Evolutionary conservation across 257 asterid species (phyloP), one percentile per base, ranked within the genome.

Genomic region (Paraleonurus japonicus): DNA sequence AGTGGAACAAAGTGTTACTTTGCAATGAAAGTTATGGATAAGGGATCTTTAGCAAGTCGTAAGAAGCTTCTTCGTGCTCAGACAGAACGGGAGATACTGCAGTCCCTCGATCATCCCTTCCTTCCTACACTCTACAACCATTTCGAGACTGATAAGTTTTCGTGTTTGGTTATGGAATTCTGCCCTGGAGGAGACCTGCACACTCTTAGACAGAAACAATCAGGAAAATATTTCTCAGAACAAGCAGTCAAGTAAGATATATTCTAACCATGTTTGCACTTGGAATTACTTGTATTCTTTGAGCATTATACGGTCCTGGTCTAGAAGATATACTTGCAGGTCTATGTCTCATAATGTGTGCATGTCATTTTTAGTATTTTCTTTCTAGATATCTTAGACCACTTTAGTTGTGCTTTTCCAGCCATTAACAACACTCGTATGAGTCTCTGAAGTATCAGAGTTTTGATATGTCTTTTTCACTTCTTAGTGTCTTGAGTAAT

Each of bases 31-130:
- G 88, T 84, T 51, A 84, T 84, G 88, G 88, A 81, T 60, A 83
- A 83, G 72, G 72, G 80, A 15, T 66, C 83, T 12, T 70, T 83
- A 59, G 85, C 85, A 11, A 71, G 85, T 17, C 84, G 86, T 10
- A 84, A 84, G 84, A 84, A 84, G 82, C 89, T 84, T 69, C 77
- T 84, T 57, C 89, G 89, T 61, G 85, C 89, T 33, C 89, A 84
- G 75, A 79, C 86, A 9, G 89, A 84, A 72, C 61, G 89, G 64
- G 89, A 81, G 71, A 84, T 84, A 71, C 59, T 84, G 12, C 85
- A 81, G 69, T 84, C 86, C 26, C 73, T 84, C 17, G 89, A 84
- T 65, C 89, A 84, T 58, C 89, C 89, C n/a, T 84, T 84, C 75
- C 85, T 84, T 71, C 89, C 89, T 4, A 81, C 86, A 10, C 83